phyloP scores from a whole-genome alignment of 495 filamentous ascomycete species.

The Neurospora discreta region DNA sequence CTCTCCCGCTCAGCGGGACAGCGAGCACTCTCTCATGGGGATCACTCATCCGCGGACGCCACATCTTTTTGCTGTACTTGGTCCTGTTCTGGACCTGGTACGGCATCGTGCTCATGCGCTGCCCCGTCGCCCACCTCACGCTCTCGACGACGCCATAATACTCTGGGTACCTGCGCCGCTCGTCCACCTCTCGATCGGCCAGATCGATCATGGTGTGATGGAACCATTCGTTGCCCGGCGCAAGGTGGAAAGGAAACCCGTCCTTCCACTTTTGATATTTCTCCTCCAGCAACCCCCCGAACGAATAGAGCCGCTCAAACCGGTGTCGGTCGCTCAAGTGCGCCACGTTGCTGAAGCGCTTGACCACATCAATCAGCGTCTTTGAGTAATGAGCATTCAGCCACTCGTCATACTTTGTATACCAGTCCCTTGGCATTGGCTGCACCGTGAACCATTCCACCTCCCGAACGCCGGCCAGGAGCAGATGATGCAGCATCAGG shows the following conservation, averaged over 20 bases:
- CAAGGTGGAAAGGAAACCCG: not conserved
- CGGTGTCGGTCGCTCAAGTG: not conserved
- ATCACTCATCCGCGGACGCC: no score
- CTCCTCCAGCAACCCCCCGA: not conserved
- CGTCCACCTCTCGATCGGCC: constrained; percentile 2
- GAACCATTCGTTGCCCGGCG: not conserved
- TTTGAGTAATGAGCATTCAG: not conserved
- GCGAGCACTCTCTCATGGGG: not conserved
- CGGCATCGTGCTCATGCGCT: not conserved
- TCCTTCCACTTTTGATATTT: not conserved
- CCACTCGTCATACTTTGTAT: not conserved
- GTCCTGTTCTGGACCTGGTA: not conserved
- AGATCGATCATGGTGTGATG: not conserved
- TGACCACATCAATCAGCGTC: not conserved
- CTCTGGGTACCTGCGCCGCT: not conserved
- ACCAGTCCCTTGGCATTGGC: not conserved
- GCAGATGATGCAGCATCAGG: not conserved
- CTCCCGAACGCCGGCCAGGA: not conserved
- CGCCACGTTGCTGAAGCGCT: not conserved
- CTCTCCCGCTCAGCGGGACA: not conserved
- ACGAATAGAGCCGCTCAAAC: not conserved
- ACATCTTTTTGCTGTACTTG: not conserved
- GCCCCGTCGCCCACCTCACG: not conserved
- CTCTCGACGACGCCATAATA: not conserved
- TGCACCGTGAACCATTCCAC: not conserved